phyloP scores from a whole-genome alignment of 345 rosid species.

The Citrus inodora region DNA sequence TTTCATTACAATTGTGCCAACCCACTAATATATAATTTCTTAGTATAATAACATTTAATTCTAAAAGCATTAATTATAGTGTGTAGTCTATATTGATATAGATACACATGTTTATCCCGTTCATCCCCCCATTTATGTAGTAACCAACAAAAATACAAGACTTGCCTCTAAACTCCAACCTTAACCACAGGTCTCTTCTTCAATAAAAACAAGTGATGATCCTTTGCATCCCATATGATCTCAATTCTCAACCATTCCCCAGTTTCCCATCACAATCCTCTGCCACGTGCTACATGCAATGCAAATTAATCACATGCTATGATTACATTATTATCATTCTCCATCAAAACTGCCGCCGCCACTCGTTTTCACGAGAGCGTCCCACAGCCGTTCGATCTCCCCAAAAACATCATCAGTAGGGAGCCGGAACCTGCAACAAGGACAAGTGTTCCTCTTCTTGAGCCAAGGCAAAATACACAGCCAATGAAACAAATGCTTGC shows the following conservation, averaged over 20 bases:
- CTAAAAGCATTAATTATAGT: background rate
- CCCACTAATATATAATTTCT: background rate
- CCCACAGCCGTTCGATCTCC: slow-evolving; percentile 91
- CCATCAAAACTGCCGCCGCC: slow-evolving; percentile 10
- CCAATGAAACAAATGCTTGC: slow-evolving; percentile 90
- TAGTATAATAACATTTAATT: background rate
- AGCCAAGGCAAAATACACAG: slow-evolving; percentile 84
- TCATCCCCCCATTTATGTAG: background rate
- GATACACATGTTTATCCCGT: background rate
- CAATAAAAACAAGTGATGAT: slow-evolving; percentile 8
- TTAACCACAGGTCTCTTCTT: slow-evolving; percentile 18
- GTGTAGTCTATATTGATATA: too few species aligned
- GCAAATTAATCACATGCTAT: background rate
- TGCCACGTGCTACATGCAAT: background rate
- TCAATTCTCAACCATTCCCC: slow-evolving; percentile 5
- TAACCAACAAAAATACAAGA: background rate
- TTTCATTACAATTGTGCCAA: too few species aligned
- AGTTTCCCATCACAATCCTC: too few species aligned
- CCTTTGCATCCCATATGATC: slow-evolving; percentile 10
- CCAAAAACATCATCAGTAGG: slow-evolving; percentile 75
- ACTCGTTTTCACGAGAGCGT: slow-evolving; percentile 32
- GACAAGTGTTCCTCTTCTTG: slow-evolving; percentile 78
- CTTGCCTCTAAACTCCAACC: background rate
- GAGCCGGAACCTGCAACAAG: slow-evolving; percentile 81
- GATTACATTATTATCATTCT: background rate